phyloP scores from a whole-genome alignment of 768 basidiomycete species.

The Pisolithus orientalis region DNA sequence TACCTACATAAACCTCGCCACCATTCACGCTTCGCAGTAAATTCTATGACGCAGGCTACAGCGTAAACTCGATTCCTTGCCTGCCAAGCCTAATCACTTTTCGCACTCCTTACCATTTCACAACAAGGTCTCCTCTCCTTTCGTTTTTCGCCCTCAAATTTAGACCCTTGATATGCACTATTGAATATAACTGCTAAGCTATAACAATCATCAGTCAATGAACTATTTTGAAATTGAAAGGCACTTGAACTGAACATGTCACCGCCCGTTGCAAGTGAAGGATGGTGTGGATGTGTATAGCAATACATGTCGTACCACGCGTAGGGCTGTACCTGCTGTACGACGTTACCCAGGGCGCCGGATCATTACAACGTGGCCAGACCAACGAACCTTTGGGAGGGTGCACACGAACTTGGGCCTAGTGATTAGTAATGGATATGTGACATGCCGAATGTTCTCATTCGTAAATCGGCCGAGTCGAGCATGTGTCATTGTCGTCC shows the following conservation, averaged over 20 bases:
- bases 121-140: neutral
- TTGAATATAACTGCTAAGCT: too few species aligned
- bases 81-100: neutral
- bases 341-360: neutral
- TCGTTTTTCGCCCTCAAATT: neutral
- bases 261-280: too few species aligned
- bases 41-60: slow-evolving; percentile 15
- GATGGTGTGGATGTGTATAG: neutral
- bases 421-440: neutral
- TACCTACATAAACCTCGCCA: slow-evolving; percentile 18
- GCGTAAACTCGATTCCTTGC: slow-evolving; percentile 10
- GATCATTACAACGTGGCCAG: neutral
- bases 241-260: too few species aligned
- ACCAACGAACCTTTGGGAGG: too few species aligned
- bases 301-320: neutral
- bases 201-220: too few species aligned
- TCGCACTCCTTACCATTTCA: neutral
- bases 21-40: slow-evolving; percentile 19
- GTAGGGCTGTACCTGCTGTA: neutral
- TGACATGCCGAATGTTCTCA: neutral
- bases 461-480: neutral
- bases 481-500: neutral
- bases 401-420: too few species aligned
- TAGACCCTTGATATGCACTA: too few species aligned
- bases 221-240: too few species aligned